Evolutionary conservation across 192 early-diverging fungal species (phyloP).

Genomic region (Podila epicladia): DNA sequence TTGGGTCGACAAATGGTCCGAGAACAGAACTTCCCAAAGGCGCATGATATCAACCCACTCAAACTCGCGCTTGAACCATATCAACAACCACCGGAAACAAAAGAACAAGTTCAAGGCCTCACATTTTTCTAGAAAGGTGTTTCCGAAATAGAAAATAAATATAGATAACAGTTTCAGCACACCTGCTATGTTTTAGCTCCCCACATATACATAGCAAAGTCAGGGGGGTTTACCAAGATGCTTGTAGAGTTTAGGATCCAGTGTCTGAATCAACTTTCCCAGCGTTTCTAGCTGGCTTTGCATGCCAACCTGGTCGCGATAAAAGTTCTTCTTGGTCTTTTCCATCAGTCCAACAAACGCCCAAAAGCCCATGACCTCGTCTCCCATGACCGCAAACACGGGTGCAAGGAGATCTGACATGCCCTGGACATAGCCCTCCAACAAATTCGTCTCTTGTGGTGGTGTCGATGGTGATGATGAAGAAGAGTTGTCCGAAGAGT

Average conservation of each 20-base stretch:
- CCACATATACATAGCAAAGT: too few species aligned
- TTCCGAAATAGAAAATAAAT: too few species aligned
- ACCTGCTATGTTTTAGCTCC: too few species aligned
- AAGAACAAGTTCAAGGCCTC: constrained; percentile 95
- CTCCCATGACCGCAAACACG: constrained; percentile 85
- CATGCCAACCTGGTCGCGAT: constrained; percentile 95
- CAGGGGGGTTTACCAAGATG: constrained; percentile 68
- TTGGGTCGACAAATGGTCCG: constrained; percentile 76
- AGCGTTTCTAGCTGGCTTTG: constrained; percentile 85
- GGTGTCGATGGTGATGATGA: not conserved
- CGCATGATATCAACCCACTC: constrained; percentile 81
- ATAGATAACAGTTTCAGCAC: too few species aligned
- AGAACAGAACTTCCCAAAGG: constrained; percentile 92
- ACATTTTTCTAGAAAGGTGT: constrained; percentile 58
- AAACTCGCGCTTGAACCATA: constrained; percentile 99
- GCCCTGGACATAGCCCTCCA: constrained; percentile 92
- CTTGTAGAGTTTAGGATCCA: constrained; percentile 85
- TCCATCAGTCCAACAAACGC: constrained; percentile 92
- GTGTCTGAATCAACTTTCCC: constrained; percentile 83
- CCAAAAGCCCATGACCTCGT: constrained; percentile 95
- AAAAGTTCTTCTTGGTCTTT: constrained; percentile 90
- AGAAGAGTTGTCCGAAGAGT: not conserved
- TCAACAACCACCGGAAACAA: constrained; percentile 97
- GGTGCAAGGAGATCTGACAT: constrained; percentile 97
- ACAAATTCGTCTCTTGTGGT: constrained; percentile 31